Base-by-base conservation (phyloP, 2,329 filamentous ascomycete genomes). In the Verticillium nonalfalfae region DNA sequence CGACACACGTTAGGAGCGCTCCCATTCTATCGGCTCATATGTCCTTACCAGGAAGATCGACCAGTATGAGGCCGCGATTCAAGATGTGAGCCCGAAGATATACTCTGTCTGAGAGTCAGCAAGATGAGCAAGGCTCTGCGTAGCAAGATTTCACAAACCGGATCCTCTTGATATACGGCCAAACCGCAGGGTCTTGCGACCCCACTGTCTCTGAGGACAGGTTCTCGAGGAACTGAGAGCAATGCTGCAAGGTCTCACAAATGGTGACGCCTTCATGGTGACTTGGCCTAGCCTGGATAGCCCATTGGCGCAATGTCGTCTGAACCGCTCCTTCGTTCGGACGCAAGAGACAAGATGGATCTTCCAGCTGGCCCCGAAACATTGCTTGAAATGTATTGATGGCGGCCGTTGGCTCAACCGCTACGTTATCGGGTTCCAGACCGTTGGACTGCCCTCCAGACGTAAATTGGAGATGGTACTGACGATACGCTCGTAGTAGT, bases 151-250 rank as follows among this genome's bases (percentile, higher is more conserved):
- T 26, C 3, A 9, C 45, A 4, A 26, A 79, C 78, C 69, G 75
- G 31, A 80, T 73, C 61, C 76, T 80, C 39, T 70, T 70, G 21
- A 81, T 77, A 45, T 75, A 81, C 0, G 79, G 79, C 79, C 80
- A 82, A 1, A 67, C 57, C 3, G 70, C 68, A 1, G 71, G 66
- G 5, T 66, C 63, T 11, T 62, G 14, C 1, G 61, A 34, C 0
- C 62, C 61, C 2, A 59, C 56, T 0, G 60, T 57, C 34, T 77
- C 76, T 0, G 79, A 80, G 0, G 75, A 76, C 1, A 81, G 68
- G 4, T 68, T 57, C 64, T 67, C 67, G 31, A 82, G 62, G 1
- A 66, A 57, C 0, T 59, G 15, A 18, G 78, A 74, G 60, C 77
- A 80, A 3, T 69, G 66, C n/a, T 68, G 61, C 0, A 67, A 15